Conservation (phyloP, 73 alveolate species). For the Urostyla sp. region DNA sequence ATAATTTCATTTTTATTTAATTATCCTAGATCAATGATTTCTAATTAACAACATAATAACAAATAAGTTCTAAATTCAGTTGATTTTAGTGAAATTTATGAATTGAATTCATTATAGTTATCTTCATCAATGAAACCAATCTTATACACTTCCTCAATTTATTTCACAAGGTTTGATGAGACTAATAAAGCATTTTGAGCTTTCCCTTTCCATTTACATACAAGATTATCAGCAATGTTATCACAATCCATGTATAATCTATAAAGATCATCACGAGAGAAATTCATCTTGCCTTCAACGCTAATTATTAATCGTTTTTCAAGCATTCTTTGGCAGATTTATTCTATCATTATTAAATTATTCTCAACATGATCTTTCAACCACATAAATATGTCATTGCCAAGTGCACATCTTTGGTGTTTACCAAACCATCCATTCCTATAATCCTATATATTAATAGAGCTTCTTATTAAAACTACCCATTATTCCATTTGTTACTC, state of each 20-base stretch:
- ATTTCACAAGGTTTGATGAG: constrained; percentile 40
- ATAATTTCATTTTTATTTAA: constrained; percentile 52
- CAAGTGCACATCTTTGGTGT: constrained; percentile 54
- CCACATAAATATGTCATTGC: constrained; percentile 55
- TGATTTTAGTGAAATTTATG: constrained; percentile 52
- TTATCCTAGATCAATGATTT: constrained; percentile 39
- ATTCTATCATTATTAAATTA: constrained; percentile 28
- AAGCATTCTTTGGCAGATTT: constrained; percentile 60
- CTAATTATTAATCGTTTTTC: constrained; percentile 48
- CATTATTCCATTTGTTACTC: constrained; percentile 43
- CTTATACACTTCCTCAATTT: constrained; percentile 29
- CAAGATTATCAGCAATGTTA: constrained; percentile 70
- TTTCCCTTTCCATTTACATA: constrained; percentile 55
- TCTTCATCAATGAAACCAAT: constrained; percentile 9
- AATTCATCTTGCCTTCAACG: constrained; percentile 42
- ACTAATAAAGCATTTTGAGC: constrained; percentile 63
- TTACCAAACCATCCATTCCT: constrained; percentile 69
- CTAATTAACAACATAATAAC: constrained; percentile 52
- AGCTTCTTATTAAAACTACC: constrained; percentile 56
- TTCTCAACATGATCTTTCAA: constrained; percentile 30
- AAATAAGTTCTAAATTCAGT: constrained; percentile 44
- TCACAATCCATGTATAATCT: constrained; percentile 66
- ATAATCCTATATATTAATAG: constrained; percentile 49
- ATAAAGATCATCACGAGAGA: constrained; percentile 24
- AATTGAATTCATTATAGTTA: constrained; percentile 44